Base-by-base conservation (phyloP, 2,329 filamentous ascomycete genomes). In the Tolypocladium endophyticum region DNA sequence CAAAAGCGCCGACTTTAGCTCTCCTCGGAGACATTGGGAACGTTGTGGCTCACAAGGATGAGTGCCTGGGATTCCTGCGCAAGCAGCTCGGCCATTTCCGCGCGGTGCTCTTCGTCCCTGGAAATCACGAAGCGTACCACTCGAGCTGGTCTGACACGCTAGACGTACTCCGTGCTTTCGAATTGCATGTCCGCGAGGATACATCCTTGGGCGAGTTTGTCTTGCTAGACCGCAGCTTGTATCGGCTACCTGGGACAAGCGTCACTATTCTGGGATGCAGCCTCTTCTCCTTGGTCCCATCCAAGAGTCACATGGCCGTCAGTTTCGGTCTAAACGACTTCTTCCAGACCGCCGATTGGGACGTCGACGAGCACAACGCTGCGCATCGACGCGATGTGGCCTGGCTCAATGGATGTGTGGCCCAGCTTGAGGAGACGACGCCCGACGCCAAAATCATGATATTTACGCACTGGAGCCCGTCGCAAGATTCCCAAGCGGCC, bases 1-100 rank as follows among this genome's bases (percentile, higher is more conserved):
- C 78, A 1, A 72, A 69, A 56, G 78, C 81, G 1, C 78, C 79
- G 0, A 76, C 79, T 60, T 73, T 86, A 2, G 82, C 80, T 0
- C 73, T 86, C 0, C 73, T 85, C 0, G 83, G 83, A 28, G 81
- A 85, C 63, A 80, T 86, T 57, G 82, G 82, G 54, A 75, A 76
- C 59, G 57, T 74, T 28, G 64, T 60, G 1, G 61, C 71, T 11
- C 73, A 78, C 60, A 72, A 78, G 50, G 65, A 73, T 18, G 74
- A 76, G 0, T 76, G 36, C 33, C 47, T 78, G 39, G 58, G 39
- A 1, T 86, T 85, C 63, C 67, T 85, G 12, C 71, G 67, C 16
- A 64, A 63, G 2, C 81, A 84, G 63, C 75, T 85, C 3, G 38
- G 45, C 1, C 69, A 76, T 8, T 86, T 84, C 63, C 67, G 71